Evolutionary conservation across 805 yeast species (phyloP).

Genomic region (Kuraishia piskuri): DNA sequence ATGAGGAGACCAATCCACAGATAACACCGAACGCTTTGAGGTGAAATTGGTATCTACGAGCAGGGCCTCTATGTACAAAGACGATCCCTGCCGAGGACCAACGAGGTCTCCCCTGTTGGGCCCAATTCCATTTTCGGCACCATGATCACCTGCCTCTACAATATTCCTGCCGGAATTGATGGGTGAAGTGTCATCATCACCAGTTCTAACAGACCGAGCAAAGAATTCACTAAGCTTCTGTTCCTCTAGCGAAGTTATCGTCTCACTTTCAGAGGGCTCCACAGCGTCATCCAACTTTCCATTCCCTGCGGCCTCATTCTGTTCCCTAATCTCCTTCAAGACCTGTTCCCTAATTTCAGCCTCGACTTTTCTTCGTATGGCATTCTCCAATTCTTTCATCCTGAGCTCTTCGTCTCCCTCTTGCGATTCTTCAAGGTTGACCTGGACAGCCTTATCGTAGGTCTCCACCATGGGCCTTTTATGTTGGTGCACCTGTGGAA

Average conservation of each 20-base stretch:
- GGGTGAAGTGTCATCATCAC: background rate
- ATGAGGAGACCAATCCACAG: conserved; percentile 22
- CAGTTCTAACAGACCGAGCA: background rate
- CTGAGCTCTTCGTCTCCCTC: conserved; percentile 7
- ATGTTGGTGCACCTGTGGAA: background rate
- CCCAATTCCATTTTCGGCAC: background rate
- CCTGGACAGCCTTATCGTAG: conserved; percentile 14
- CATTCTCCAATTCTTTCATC: conserved; percentile 3
- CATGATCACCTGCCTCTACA: background rate
- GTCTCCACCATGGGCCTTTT: background rate
- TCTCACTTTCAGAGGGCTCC: background rate
- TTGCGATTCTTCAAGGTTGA: conserved; percentile 5
- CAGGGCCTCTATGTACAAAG: background rate
- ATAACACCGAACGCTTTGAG: conserved; percentile 11
- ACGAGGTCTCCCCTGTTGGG: background rate
- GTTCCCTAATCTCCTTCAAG: conserved; percentile 7
- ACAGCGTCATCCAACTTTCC: no score
- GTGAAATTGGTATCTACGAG: conserved; percentile 5
- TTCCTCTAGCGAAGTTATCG: background rate
- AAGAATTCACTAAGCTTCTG: no score
- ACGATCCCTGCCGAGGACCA: background rate
- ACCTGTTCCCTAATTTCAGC: conserved; percentile 7
- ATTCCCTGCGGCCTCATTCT: background rate
- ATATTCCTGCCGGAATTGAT: background rate
- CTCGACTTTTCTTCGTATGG: background rate